Percentiles rank a stretch among this genome's conserved stretches.
Conservation (phyloP, 2,329 filamentous ascomycete genomes). For the Clarireedia homoeocarpa region DNA sequence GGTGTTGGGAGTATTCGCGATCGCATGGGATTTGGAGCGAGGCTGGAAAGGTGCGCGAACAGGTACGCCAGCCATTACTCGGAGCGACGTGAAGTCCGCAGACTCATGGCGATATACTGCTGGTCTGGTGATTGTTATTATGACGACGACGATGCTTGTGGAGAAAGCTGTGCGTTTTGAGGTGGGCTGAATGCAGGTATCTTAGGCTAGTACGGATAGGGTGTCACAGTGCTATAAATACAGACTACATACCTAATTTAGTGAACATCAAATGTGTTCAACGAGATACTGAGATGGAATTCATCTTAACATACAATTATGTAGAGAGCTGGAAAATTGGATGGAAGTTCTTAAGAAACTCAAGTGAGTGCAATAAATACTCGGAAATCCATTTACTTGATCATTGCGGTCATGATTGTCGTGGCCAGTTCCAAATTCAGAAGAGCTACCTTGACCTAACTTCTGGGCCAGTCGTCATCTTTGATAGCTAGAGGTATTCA, state of each 20-base stretch:
- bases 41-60: slow-evolving; percentile 9
- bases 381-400: too few relatives aligned
- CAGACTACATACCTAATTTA: background rate
- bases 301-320: too few relatives aligned
- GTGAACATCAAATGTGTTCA: too few relatives aligned
- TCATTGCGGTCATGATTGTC: too few relatives aligned
- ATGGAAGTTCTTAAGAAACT: too few relatives aligned
- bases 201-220: background rate
- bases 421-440: too few relatives aligned
- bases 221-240: background rate
- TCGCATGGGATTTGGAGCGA: slow-evolving; percentile 5
- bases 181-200: background rate
- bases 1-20: background rate
- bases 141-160: slow-evolving; percentile 43
- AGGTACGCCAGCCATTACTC: slow-evolving; percentile 9
- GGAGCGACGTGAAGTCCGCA: background rate
- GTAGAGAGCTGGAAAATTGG: too few relatives aligned
- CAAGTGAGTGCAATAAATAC: too few relatives aligned
- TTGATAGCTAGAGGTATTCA: too few relatives aligned
- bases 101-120: background rate
- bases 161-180: slow-evolving; percentile 38
- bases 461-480: too few relatives aligned
- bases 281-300: too few relatives aligned
- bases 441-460: too few relatives aligned
- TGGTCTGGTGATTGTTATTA: background rate